Conservation (phyloP, 2,329 filamentous ascomycete genomes). For the Nigrospora oryzae region DNA sequence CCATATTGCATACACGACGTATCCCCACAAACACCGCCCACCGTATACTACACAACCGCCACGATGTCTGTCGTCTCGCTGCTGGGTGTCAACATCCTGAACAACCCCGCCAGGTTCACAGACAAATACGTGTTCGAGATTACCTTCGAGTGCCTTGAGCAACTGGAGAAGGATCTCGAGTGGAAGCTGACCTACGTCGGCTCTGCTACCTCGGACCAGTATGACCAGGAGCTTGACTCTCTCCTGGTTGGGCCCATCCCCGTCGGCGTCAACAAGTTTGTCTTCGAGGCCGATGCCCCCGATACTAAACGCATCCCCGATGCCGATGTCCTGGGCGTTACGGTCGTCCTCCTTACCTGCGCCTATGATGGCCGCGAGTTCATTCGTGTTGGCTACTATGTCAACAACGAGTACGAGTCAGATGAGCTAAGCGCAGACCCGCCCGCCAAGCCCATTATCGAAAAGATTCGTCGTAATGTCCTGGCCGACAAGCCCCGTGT, state of each 20-base stretch:
- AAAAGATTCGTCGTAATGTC: constrained; percentile 86
- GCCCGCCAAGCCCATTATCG: constrained; percentile 83
- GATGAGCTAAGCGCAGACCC: constrained; percentile 85
- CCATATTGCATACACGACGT: constrained; percentile 4
- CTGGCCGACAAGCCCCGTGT: constrained; percentile 96
- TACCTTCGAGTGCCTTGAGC: constrained; percentile 95
- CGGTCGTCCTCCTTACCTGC: constrained; percentile 91
- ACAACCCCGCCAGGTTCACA: constrained; percentile 93
- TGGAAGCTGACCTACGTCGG: constrained; percentile 99
- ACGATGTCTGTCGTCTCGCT: constrained; percentile 93
- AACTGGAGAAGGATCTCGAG: constrained; percentile 92
- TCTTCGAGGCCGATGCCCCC: constrained; percentile 92
- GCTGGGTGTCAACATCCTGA: constrained; percentile 88
- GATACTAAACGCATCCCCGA: constrained; percentile 86
- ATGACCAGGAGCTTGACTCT: constrained; percentile 96
- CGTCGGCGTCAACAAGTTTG: constrained; percentile 95
- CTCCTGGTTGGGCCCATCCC: constrained; percentile 96
- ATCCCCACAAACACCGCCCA: constrained; percentile 4
- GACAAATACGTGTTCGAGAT: constrained; percentile 96
- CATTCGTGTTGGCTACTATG: constrained; percentile 96
- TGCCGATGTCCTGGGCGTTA: constrained; percentile 92
- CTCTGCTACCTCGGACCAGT: constrained; percentile 95
- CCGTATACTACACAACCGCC: not conserved
- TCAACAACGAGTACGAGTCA: constrained; percentile 97
- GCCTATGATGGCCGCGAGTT: constrained; percentile 96